Evolutionary conservation across 1,284 basidiomycete species (phyloP), one percentile per base, ranked within the genome.

Genomic region (Ustilago vetiveriae): DNA sequence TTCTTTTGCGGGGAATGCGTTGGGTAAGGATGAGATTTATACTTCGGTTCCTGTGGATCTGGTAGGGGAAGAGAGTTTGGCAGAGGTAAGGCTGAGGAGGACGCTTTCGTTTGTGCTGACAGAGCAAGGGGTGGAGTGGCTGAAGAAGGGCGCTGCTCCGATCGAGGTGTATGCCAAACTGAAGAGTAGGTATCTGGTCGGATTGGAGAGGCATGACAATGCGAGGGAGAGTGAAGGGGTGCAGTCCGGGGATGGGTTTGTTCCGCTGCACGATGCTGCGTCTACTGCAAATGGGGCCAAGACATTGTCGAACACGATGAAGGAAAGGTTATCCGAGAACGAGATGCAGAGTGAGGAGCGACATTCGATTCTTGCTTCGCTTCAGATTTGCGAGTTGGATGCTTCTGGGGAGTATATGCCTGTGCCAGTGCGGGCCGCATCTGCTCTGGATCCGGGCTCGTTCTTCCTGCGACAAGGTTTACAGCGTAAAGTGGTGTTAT

Each of bases 391-490:
- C 79, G 94, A 98, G 82, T 86, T 98, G 29, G 89, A 88, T 23
- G 88, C 90, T 5, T 88, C 90, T 63, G 95, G 95, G 26, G 86
- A 90, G 51, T 98, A 97, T 82, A 82, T 85, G 29, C 89, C 93
- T 4, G 91, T 94, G 0, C 89, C 91, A 9, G 92, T 97, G 2
- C 83, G 92, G 37, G 88, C 90, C 4, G 87, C 89, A 58, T 88
- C 89, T n/a, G 83, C 85, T 51, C 84, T 92, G 32, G 93, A 95
- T 81, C 89, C 91, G 7, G 93, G 94, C 9, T 88, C 88, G 41
- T 95, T 97, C 82, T 89, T 88, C 66, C 85, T 98, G 16, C 92
- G 93, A 73, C 96, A 98, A 83, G 95, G 95, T 8, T 83, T 98
- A 21, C 95, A 98, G 80, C 87, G 96, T 22, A 88, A 92, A 21